A percentile compares a stretch with the other conserved stretches of the same genome.
phyloP scores from a whole-genome alignment of 2,329 filamentous ascomycete genomes.

The Penicillium sp. region DNA sequence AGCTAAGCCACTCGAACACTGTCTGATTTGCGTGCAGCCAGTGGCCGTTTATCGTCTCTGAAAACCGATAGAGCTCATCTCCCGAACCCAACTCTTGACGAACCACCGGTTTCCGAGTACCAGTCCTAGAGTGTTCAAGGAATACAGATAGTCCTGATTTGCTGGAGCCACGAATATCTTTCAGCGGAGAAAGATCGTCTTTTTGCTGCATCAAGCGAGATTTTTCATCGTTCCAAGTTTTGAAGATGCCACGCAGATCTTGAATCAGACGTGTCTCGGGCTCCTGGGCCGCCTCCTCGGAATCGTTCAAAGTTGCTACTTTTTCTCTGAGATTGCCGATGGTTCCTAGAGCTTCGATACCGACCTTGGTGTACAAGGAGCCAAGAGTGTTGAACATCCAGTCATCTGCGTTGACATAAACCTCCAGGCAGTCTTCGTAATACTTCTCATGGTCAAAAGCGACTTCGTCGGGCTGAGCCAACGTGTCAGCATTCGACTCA shows the following conservation, averaged over 20 bases:
- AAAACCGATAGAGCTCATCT: slow-evolving; percentile 43
- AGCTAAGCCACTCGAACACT: slow-evolving; percentile 56
- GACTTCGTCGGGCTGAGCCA: slow-evolving; percentile 48
- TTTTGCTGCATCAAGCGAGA: slow-evolving; percentile 47
- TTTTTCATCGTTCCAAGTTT: slow-evolving; percentile 50
- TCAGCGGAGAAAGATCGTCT: slow-evolving; percentile 52
- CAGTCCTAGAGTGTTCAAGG: slow-evolving; percentile 57
- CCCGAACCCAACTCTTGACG: slow-evolving; percentile 44
- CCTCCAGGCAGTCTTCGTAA: slow-evolving; percentile 57
- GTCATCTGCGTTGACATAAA: slow-evolving; percentile 58
- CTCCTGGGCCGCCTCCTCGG: slow-evolving; percentile 19
- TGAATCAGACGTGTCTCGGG: slow-evolving; percentile 35
- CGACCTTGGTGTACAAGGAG: slow-evolving; percentile 54
- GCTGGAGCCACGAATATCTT: slow-evolving; percentile 50
- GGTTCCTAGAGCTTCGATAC: slow-evolving; percentile 49
- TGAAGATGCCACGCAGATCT: slow-evolving; percentile 48
- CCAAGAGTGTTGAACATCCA: slow-evolving; percentile 58
- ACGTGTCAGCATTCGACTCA: slow-evolving; percentile 55
- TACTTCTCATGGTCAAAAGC: slow-evolving; percentile 56
- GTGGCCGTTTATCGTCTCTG: slow-evolving; percentile 47
- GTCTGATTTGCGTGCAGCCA: slow-evolving; percentile 55
- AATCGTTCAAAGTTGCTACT: slow-evolving; percentile 19
- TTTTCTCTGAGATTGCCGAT: slow-evolving; percentile 41
- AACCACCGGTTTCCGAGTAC: slow-evolving; percentile 40
- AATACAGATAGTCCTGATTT: slow-evolving; percentile 56